Base-by-base conservation (phyloP, 495 filamentous ascomycete species). In the Ramalina intermedia region DNA sequence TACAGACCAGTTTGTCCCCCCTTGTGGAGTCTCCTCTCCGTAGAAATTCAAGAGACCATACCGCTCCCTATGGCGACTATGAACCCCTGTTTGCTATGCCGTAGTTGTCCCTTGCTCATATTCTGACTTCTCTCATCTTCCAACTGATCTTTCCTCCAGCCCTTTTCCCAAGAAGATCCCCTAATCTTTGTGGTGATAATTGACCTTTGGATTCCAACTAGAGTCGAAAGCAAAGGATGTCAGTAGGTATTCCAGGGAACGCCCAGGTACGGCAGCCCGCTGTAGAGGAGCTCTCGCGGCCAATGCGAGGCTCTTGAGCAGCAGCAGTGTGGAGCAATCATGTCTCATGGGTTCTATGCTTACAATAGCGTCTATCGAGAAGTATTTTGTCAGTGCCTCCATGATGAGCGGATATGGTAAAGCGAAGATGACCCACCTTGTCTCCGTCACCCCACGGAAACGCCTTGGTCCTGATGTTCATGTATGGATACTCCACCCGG, bases 181-280 rank as follows among this genome's bases (percentile, higher is more conserved):
- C 29, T 33, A 33, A 13, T 93, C 84, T 67, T 80, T 81, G 76
- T 93, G 87, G 79, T 96, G 87, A 74, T 94, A 89, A 77, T 98
- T 98, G 72, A 94, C 87, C 26, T 69, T 73, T 53, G 73, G 66
- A 69, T 98, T 98, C 91, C 91, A 98, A 82, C 86, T 91, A 64
- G 54, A 51, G 37, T 20, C 42, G 58, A 47, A 55, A 13, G 12
- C 12, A 13, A 33, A 33, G 23, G 21, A 45, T 16, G 47, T 24
- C 12, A 47, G 47, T 33, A 41, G 17, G 1, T 23, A 16, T 37
- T 12, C 14, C 43, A 33, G 8, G 7, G 29, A 0, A 13, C 29
- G 29, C 29, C 6, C 7, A 33, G 12, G 29, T 7, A 33, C 12
- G 23, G 23, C 23, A 24, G 23, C 3, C 23, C 6, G 23, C 23